A percentile compares a stretch with the other conserved stretches of the same genome.
phyloP scores from a whole-genome alignment of 345 rosid species.

The Salix purpurea region DNA sequence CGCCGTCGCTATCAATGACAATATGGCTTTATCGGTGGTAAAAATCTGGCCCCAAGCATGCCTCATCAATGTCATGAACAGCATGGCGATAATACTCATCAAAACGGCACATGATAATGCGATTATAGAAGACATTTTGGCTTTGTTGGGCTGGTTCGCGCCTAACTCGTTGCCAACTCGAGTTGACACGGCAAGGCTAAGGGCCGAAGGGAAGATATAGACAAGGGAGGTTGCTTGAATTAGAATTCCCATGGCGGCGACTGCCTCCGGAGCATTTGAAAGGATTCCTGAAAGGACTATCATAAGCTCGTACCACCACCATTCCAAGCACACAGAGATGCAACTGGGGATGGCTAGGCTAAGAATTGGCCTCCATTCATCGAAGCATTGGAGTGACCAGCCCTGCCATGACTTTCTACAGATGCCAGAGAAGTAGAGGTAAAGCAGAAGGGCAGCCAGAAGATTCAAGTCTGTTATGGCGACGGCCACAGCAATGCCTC shows the following conservation, averaged over 20 bases:
- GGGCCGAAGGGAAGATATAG: conserved; percentile 48
- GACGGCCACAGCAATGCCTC: conserved; percentile 42
- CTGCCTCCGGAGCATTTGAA: conserved; percentile 35
- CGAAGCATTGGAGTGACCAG: conserved; percentile 38
- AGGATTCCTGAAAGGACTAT: conserved; percentile 44
- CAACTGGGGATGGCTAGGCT: conserved; percentile 45
- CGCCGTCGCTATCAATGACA: conserved; percentile 34
- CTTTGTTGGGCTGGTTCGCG: conserved; percentile 33
- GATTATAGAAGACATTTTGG: conserved; percentile 29
- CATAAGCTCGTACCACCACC: conserved; percentile 75
- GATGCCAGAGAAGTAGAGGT: conserved; percentile 31
- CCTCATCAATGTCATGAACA: conserved; percentile 36
- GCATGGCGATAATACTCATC: conserved; percentile 31
- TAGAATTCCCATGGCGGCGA: conserved; percentile 52
- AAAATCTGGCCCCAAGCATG: conserved; percentile 44
- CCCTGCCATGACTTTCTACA: conserved; percentile 47
- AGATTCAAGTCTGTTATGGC: conserved; percentile 39
- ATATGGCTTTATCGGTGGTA: conserved; percentile 34
- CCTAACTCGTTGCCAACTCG: conserved; percentile 50
- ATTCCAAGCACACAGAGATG: conserved; percentile 49
- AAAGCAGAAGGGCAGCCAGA: conserved; percentile 29
- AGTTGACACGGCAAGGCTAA: conserved; percentile 44
- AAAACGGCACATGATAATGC: conserved; percentile 35
- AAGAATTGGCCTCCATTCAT: conserved; percentile 42
- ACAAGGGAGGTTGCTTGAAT: conserved; percentile 48